These are phyloP conservation scores for Verticillium tricorpus DNA, from an alignment of 2,329 filamentous ascomycete species.

Conservation along the genomic window DNA sequence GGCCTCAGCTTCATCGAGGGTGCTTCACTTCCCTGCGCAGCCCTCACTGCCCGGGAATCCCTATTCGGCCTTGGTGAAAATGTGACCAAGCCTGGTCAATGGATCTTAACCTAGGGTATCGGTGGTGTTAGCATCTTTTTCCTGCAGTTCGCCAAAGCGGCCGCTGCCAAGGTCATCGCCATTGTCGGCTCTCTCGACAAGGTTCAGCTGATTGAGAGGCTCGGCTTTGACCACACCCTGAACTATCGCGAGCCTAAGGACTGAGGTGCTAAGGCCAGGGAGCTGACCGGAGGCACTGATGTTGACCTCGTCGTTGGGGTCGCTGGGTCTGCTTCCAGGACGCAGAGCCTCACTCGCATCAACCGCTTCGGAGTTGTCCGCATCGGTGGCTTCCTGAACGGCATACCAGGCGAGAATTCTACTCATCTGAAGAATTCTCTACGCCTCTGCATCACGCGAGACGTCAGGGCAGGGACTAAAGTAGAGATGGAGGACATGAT, in stretches of 20 bases:
- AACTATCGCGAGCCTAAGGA: constrained; percentile 34
- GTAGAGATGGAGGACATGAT: no score
- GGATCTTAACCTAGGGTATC: constrained; percentile 35
- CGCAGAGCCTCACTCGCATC: no score
- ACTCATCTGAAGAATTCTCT: no score
- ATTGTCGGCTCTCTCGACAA: constrained; percentile 10
- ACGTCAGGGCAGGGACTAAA: no score
- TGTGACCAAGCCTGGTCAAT: constrained; percentile 25
- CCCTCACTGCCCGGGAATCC: constrained; percentile 53
- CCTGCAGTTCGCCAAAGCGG: constrained; percentile 35
- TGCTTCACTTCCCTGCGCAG: constrained; percentile 46
- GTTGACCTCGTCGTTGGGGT: constrained; percentile 41
- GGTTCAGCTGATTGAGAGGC: constrained; percentile 24
- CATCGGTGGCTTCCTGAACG: no score
- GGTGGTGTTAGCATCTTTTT: constrained; percentile 37
- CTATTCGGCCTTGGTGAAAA: constrained; percentile 42
- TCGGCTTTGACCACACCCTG: constrained; percentile 37
- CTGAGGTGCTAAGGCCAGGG: constrained; percentile 34
- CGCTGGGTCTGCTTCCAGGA: constrained; percentile 25
- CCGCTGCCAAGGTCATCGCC: constrained; percentile 34
- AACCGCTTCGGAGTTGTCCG: no score
- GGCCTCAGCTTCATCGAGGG: constrained; percentile 33
- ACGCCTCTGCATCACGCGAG: no score
- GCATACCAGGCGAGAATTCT: no score
- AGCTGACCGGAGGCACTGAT: constrained; percentile 28